Evolutionary conservation across 495 filamentous ascomycete species (phyloP), one percentile per base, ranked within the genome.

Genomic region (Pseudevernia furfuracea): DNA sequence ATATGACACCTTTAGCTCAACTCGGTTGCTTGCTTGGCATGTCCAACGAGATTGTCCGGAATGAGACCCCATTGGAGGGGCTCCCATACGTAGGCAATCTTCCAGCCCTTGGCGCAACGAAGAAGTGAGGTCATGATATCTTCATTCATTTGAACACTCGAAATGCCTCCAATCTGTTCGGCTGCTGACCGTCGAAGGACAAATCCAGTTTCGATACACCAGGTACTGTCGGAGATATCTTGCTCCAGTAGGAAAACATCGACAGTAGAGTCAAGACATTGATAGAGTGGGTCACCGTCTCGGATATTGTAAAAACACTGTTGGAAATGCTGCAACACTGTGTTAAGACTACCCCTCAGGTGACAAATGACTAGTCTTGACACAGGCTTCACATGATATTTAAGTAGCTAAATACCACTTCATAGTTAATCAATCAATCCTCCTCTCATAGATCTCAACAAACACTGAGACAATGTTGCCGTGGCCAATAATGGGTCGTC

Each of bases 221-320:
- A 69, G 3, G 72, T 73, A 10, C 43, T 39, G 1, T 68, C 68
- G 1, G 69, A 65, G 10, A 61, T 60, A 63, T 76, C 69, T 17
- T 63, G 58, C 74, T 74, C 15, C 70, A 66, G 56, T 74, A 78
- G 0, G 75, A 28, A 17, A 14, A 43, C 77, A 59, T 73, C 77
- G 63, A 77, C 80, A 46, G 80, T 73, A 15, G 70, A 66, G 41
- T 77, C 71, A 41, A 77, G 74, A 32, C 71, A 71, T 66, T 84
- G 82, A 0, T 67, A 73, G 12, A 84, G 73, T 0, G 80, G 78
- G 67, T 85, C 81, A 11, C 73, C 73, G 0, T 61, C 55, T 0
- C 81, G 82, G 1, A 81, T 67, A 64, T 84, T 84, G 67, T 80
- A 82, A 67, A 81, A 84, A 52, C 78, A 74, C 67, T 83, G 74